phyloP scores from a whole-genome alignment of 768 basidiomycete genomes.

The Porphyrellus cyaneotinctus region DNA sequence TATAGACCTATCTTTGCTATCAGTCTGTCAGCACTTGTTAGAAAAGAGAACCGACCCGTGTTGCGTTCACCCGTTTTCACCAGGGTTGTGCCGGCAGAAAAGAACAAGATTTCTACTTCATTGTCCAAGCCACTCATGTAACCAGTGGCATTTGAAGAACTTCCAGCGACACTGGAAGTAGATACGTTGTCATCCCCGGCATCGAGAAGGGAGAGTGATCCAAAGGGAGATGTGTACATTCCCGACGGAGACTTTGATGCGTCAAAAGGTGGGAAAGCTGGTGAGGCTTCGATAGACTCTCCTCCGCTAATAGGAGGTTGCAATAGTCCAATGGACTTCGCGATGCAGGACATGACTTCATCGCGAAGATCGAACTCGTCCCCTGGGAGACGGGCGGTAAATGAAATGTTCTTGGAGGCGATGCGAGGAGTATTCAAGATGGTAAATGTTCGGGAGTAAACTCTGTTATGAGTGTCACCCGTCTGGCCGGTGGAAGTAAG shows the following conservation, averaged over 20 bases:
- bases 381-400: constrained; percentile 30
- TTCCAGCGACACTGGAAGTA: constrained; percentile 62
- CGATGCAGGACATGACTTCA: constrained; percentile 96
- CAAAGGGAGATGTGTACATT: constrained; percentile 61
- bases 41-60: constrained; percentile 50
- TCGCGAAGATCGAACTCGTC: constrained; percentile 93
- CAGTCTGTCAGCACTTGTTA: neutral
- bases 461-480: constrained; percentile 45
- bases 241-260: constrained; percentile 33
- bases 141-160: constrained; percentile 45
- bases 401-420: constrained; percentile 24
- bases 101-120: constrained; percentile 94
- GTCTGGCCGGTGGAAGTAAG: constrained; percentile 52
- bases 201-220: constrained; percentile 69
- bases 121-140: constrained; percentile 88
- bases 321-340: constrained; percentile 91
- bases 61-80: constrained; percentile 89
- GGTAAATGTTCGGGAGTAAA: constrained; percentile 45
- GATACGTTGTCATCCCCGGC: constrained; percentile 63
- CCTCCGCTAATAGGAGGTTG: constrained; percentile 76
- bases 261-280: constrained; percentile 51
- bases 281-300: constrained; percentile 65
- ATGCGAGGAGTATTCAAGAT: constrained; percentile 49
- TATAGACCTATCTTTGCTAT: constrained; percentile 56
- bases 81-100: constrained; percentile 78